Evolutionary conservation across 176 grass and related monocot genomes (phyloP), one percentile per base, ranked within the genome.

Genomic region (Oryza longistaminata): DNA sequence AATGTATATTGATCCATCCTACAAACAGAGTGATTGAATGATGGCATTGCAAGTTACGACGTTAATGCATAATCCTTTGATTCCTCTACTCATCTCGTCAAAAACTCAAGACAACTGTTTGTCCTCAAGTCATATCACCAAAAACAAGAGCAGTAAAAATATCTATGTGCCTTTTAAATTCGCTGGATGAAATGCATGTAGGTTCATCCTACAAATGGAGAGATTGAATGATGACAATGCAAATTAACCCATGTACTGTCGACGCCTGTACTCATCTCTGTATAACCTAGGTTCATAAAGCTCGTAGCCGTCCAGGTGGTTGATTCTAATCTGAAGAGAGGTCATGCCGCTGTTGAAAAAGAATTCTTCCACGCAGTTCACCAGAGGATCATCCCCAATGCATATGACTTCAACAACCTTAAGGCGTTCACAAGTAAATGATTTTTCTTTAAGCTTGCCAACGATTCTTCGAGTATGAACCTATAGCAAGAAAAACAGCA

Each of bases 361-460:
- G 17, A 88, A 49, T 3, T 55, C 2, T 27, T 42, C 9, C 44
- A 88, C 55, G 15, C 2, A 2, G 24, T 52, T 19, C 11, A 78
- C 16, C 68, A 66, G 6, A 2, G 34, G 16, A 31, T 67, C 33
- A 67, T 11, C 45, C 42, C 5, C 2, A 1, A 1, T 24, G 68
- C 67, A 79, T 67, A 78, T 33, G 68, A 88, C 66, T 44, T 83
- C 12, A 66, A 74, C 24, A 55, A 66, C 17, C 60, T 73, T 7
- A 52, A 84, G 87, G 3, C 74, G 44, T 12, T 74, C 45, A 58
- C 68, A 88, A 10, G 43, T 79, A 64, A 88, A 88, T 6, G 58
- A 88, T 58, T n/a, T 58, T 43, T 73, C 53, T 73, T 79, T 6
- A 17, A 66, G 73, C n/a, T 73, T 31, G 0, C 66, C 80, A 44